phyloP scores from a whole-genome alignment of 2,329 filamentous ascomycete species.

The Botryotinia convoluta region DNA sequence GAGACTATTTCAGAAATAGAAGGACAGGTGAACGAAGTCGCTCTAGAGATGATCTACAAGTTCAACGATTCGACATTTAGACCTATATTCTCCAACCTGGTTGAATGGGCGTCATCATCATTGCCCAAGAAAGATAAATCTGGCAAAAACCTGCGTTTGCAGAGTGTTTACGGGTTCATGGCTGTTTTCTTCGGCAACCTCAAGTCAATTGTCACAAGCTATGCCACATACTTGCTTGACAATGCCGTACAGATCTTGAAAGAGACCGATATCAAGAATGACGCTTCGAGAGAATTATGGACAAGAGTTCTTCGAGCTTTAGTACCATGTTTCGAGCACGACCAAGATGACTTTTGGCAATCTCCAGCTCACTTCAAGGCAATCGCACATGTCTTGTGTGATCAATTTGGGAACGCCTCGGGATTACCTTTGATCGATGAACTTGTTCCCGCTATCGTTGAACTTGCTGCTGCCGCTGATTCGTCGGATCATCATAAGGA shows the following conservation, averaged over 20 bases:
- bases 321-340: conserved; percentile 75
- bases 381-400: conserved; percentile 66
- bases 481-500: conserved; percentile 89
- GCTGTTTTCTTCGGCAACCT: conserved; percentile 77
- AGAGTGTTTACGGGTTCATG: conserved; percentile 80
- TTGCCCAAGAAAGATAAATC: conserved; percentile 59
- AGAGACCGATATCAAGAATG: conserved; percentile 44
- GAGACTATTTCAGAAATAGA: conserved; percentile 61
- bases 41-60: conserved; percentile 92
- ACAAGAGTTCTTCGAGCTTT: conserved; percentile 68
- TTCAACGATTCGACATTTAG: conserved; percentile 92
- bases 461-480: conserved; percentile 76
- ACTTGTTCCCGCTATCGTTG: conserved; percentile 72
- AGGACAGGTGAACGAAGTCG: conserved; percentile 62
- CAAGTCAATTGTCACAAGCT: conserved; percentile 91
- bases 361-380: conserved; percentile 79
- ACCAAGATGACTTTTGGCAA: conserved; percentile 96
- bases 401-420: conserved; percentile 57
- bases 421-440: conserved; percentile 47
- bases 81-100: conserved; percentile 81
- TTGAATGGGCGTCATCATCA: conserved; percentile 71
- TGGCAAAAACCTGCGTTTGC: conserved; percentile 61
- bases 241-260: conserved; percentile 64
- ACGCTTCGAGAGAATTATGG: conserved; percentile 61
- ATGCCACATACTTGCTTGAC: conserved; percentile 81